Evolutionary conservation across 768 basidiomycete genomes (phyloP).

Genomic region (Trametes villosa): DNA sequence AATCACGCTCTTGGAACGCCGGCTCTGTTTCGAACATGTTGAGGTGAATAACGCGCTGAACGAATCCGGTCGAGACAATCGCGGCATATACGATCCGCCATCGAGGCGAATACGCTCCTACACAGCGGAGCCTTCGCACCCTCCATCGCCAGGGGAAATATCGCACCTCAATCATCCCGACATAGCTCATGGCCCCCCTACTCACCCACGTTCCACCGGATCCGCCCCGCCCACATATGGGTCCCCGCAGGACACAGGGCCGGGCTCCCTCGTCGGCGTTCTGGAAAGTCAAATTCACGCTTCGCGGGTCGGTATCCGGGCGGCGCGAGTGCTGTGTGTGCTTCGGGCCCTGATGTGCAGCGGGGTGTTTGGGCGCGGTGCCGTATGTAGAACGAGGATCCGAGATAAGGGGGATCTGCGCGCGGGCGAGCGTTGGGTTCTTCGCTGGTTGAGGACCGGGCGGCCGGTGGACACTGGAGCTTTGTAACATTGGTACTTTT

Average conservation of each 20-base stretch:
- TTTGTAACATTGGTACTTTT: background rate
- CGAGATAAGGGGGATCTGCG: conserved; percentile 12
- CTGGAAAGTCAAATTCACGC: conserved; percentile 11
- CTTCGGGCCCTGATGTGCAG: conserved; percentile 8
- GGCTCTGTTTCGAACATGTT: too few relatives aligned
- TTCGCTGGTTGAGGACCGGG: background rate
- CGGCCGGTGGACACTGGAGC: background rate
- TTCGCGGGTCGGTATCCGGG: conserved; percentile 12
- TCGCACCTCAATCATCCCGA: background rate
- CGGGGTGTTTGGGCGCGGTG: background rate
- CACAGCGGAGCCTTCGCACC: background rate
- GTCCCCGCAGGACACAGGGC: background rate
- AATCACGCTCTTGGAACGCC: background rate
- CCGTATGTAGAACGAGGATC: background rate
- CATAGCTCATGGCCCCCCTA: too few relatives aligned
- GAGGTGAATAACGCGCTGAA: background rate
- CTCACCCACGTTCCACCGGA: background rate
- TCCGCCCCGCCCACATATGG: background rate
- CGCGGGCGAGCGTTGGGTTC: background rate
- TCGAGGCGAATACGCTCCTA: background rate
- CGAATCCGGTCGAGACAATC: background rate
- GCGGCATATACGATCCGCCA: background rate
- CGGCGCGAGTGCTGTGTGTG: background rate
- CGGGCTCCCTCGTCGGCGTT: background rate
- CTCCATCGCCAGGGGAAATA: background rate